Base-by-base conservation (phyloP, 768 basidiomycete genomes). In the Tricholoma sp. region DNA sequence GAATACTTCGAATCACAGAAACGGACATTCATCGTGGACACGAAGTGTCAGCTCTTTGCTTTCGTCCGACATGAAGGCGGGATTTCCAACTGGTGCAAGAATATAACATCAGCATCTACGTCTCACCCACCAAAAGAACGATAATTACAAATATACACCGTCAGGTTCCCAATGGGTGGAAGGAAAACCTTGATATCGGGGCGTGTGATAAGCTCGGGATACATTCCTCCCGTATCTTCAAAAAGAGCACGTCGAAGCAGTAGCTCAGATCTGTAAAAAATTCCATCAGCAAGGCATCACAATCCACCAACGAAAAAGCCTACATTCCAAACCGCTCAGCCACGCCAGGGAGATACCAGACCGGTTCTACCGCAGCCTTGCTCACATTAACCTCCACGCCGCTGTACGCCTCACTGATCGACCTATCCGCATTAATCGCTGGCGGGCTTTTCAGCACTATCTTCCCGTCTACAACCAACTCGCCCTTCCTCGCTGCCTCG, bases 201-300 rank as follows among this genome's bases (percentile, higher is more conserved):
- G 19, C 94, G 85, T 5, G 96, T 98, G 66, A 98, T 87, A 29
- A 98, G 82, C 65, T 98, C 96, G 2, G 95, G 94, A 69, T 91
- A 94, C 89, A 92, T 93, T 66, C 94, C 93, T 63, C 92, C 94
- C 0, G 93, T 96, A 61, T 97, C 96, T 69, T 98, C 96, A 63
- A 98, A 98, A 35, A 98, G 77, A 0, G 91, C 88, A n/a, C 96
- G 80, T 18, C 96, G 85, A 2, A 98, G 82, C 0, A 93, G 72
- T 16, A 77, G 81, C 70, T 98, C 96, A 0, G 91, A 89, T 50
- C 89, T 91, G 66, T 31, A 6, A 47, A 35, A 47, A 45, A 39
- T 43, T 35, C 43, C 16, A 57, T 54, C 19, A 45, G 10, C 47
- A 41, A 31, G 21, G 32, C 32, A 50, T 39, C 52, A 19, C 54